A percentile compares a stretch with the other conserved stretches of the same genome.
phyloP scores from a whole-genome alignment of 345 rosid species.

The Bruguiera sexangula region DNA sequence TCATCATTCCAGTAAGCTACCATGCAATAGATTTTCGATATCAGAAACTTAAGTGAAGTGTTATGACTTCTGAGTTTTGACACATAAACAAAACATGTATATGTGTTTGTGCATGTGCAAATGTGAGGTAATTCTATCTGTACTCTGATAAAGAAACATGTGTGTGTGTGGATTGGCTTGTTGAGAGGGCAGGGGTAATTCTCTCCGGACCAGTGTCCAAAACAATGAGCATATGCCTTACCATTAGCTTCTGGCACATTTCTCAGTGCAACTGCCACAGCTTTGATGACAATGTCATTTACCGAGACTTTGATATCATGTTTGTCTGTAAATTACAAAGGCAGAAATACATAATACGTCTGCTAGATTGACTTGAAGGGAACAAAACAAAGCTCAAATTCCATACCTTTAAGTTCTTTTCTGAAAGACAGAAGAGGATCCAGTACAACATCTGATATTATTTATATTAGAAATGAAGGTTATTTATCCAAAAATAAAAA shows the following conservation, averaged over 20 bases:
- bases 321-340: slow-evolving; percentile 52
- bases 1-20: slow-evolving; percentile 83
- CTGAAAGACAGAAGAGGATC: slow-evolving; percentile 94
- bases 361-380: slow-evolving; percentile 10
- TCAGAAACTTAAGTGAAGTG: neutral
- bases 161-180: too few relatives aligned
- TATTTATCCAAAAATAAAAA: slow-evolving; percentile 4
- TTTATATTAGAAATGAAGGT: neutral
- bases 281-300: slow-evolving; percentile 93
- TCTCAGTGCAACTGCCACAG: slow-evolving; percentile 77
- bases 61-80: too few relatives aligned
- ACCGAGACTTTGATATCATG: slow-evolving; percentile 91
- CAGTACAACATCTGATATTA: slow-evolving; percentile 73
- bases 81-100: too few relatives aligned
- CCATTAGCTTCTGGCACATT: slow-evolving; percentile 91
- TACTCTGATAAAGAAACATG: too few relatives aligned
- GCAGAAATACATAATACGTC: slow-evolving; percentile 24
- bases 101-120: too few relatives aligned
- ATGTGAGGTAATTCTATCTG: too few relatives aligned
- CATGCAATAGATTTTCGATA: slow-evolving; percentile 18
- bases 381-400: slow-evolving; percentile 4
- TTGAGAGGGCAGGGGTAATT: neutral
- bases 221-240: slow-evolving; percentile 32
- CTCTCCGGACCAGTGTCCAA: neutral
- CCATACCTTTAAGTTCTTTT: slow-evolving; percentile 82